These are phyloP conservation scores for Moesziomyces globuligerus DNA, from an alignment of 1,284 basidiomycete genomes.

Conservation along the genomic window DNA sequence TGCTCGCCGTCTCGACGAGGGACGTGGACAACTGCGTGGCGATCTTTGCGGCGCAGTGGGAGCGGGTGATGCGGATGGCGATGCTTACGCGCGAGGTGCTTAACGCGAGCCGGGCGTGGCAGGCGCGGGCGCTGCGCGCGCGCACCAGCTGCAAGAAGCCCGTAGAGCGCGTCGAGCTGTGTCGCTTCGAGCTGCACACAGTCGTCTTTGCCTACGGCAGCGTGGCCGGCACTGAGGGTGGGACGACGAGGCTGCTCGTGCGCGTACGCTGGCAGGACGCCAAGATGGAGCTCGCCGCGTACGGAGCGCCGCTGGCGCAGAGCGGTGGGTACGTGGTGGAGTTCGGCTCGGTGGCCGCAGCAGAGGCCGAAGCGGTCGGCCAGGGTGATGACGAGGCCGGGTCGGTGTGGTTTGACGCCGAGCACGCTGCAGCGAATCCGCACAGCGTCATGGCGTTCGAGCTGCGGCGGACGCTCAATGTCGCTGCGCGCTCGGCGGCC, in stretches of 20 bases:
- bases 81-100: conserved; percentile 83
- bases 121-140: conserved; percentile 32
- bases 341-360: conserved; percentile 31
- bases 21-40: conserved; percentile 86
- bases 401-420: conserved; percentile 76
- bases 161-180: conserved; percentile 21
- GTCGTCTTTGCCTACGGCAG: conserved; percentile 71
- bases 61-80: conserved; percentile 87
- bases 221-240: conserved; percentile 2
- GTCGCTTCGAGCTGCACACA: conserved; percentile 7
- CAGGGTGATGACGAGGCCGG: conserved; percentile 75
- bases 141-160: conserved; percentile 37
- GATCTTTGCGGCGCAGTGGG: conserved; percentile 89
- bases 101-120: conserved; percentile 41
- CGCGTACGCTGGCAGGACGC: conserved; percentile 49
- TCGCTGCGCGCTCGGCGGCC: conserved; percentile 71
- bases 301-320: conserved; percentile 12
- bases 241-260: conserved; percentile 24
- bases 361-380: conserved; percentile 3
- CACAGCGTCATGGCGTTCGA: conserved; percentile 40
- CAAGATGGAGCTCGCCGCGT: conserved; percentile 28
- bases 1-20: conserved; percentile 85
- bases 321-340: conserved; percentile 44
- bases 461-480: conserved; percentile 39
- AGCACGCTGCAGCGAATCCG: conserved; percentile 70